These are phyloP conservation scores for Penicillium longicatenatum DNA, from an alignment of 495 filamentous ascomycete genomes.

Conservation along the genomic window DNA sequence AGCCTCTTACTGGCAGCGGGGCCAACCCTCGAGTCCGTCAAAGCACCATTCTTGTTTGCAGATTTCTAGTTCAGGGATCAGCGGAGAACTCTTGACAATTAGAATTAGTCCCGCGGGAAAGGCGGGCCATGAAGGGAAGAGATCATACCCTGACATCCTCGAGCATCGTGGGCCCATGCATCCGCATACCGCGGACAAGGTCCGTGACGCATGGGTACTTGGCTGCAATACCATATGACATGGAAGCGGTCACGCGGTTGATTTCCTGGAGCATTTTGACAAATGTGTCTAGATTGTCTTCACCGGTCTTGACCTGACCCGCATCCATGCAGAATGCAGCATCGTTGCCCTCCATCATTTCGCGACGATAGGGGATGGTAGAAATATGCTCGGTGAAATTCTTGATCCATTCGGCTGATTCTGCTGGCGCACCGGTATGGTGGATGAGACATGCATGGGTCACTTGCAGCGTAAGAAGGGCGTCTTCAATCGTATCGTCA, in stretches of 20 bases:
- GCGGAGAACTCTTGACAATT: background rate
- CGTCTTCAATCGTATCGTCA: constrained; percentile 73
- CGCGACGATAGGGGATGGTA: constrained; percentile 67
- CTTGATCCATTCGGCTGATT: constrained; percentile 77
- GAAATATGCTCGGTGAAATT: constrained; percentile 82
- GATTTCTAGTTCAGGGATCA: constrained; percentile 48
- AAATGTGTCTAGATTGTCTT: constrained; percentile 68
- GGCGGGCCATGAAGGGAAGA: constrained; percentile 1
- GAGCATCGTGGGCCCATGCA: constrained; percentile 59
- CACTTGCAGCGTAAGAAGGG: constrained; percentile 72
- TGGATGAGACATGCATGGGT: constrained; percentile 68
- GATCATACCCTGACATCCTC: constrained; percentile 56
- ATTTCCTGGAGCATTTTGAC: constrained; percentile 80
- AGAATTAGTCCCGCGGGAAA: background rate
- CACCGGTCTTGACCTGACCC: constrained; percentile 77
- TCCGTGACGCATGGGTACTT: constrained; percentile 60
- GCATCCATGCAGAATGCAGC: constrained; percentile 81
- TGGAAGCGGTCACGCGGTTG: constrained; percentile 67
- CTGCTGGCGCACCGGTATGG: constrained; percentile 61
- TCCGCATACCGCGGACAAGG: constrained; percentile 60
- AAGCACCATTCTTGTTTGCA: constrained; percentile 66
- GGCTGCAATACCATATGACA: constrained; percentile 69
- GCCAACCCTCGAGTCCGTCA: constrained; percentile 67
- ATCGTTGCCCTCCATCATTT: constrained; percentile 48
- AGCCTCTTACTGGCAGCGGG: constrained; percentile 70